A percentile compares a stretch with the other conserved stretches of the same genome.
Evolutionary conservation across 768 basidiomycete genomes (phyloP).

Genomic region (Xerocomus spinulosus): DNA sequence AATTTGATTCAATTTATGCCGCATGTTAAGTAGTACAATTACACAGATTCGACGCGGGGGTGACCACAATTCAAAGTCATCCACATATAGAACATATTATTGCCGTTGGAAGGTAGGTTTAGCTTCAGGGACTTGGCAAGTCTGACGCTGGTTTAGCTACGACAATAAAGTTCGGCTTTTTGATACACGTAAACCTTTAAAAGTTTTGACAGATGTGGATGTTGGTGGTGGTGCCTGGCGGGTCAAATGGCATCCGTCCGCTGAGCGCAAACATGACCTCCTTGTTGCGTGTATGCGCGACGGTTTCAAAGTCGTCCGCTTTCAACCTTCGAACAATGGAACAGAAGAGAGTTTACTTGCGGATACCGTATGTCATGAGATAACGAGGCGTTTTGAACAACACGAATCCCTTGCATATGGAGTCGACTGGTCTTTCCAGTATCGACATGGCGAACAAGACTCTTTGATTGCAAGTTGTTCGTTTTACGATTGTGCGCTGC

Average conservation of each 20-base stretch:
- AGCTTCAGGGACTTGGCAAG: background rate
- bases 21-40: constrained; percentile 1
- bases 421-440: constrained; percentile 74
- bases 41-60: constrained; percentile 82
- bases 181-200: constrained; percentile 65
- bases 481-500: constrained; percentile 88
- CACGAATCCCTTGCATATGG: constrained; percentile 90
- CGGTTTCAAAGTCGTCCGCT: constrained; percentile 77
- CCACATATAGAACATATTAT: constrained; percentile 75
- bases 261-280: constrained; percentile 62
- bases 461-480: constrained; percentile 83
- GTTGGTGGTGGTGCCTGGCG: constrained; percentile 95
- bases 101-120: constrained; percentile 81
- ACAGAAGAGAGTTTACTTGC: constrained; percentile 1
- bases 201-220: constrained; percentile 53
- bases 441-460: constrained; percentile 22
- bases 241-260: constrained; percentile 89
- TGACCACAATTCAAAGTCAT: constrained; percentile 86
- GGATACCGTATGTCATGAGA: constrained; percentile 28
- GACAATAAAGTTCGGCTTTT: constrained; percentile 76
- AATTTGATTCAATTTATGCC: background rate
- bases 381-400: constrained; percentile 59
- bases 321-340: constrained; percentile 8
- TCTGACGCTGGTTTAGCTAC: constrained; percentile 52
- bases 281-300: constrained; percentile 98